Percentiles rank a stretch among this genome's conserved stretches.
These are phyloP conservation scores for Furcasterigmium furcatum DNA, from an alignment of 2,329 filamentous ascomycete genomes.

Conservation along the genomic window DNA sequence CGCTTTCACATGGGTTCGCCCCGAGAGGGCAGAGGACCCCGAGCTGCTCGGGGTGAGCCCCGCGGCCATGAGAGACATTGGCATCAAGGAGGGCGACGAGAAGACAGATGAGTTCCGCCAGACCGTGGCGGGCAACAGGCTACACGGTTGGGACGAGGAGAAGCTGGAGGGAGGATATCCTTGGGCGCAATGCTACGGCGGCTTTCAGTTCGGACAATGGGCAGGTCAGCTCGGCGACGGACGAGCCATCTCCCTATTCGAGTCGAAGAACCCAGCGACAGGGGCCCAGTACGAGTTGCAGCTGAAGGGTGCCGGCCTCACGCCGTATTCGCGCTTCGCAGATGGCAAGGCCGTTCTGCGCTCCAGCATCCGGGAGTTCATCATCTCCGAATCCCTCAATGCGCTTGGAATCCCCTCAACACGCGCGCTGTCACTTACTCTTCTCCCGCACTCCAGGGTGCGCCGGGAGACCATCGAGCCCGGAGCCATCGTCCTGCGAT, in stretches of 20 bases:
- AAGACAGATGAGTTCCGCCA: conserved; percentile 71
- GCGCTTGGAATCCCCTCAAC: conserved; percentile 84
- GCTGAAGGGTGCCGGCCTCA: conserved; percentile 89
- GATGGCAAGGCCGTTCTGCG: conserved; percentile 92
- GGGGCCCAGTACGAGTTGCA: conserved; percentile 83
- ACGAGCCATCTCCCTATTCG: conserved; percentile 90
- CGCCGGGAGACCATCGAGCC: conserved; percentile 79
- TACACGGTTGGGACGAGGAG: conserved; percentile 74
- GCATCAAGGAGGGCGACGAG: conserved; percentile 66
- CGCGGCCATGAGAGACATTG: conserved; percentile 77
- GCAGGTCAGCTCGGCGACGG: conserved; percentile 95
- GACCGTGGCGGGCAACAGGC: conserved; percentile 76
- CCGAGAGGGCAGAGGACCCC: conserved; percentile 66
- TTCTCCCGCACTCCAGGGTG: conserved; percentile 71
- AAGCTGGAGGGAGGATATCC: conserved; percentile 74
- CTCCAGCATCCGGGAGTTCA: conserved; percentile 89
- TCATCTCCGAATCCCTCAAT: conserved; percentile 87
- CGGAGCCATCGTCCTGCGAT: conserved; percentile 87
- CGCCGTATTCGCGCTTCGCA: conserved; percentile 93
- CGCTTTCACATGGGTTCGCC: conserved; percentile 86
- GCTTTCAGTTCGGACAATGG: conserved; percentile 80
- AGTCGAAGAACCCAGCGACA: conserved; percentile 72
- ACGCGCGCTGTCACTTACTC: conserved; percentile 76
- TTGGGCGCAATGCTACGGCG: conserved; percentile 98
- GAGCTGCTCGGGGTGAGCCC: conserved; percentile 81